These are phyloP conservation scores for Setomelanomma holmii DNA, from an alignment of 2,329 filamentous ascomycete genomes.

Conservation along the genomic window DNA sequence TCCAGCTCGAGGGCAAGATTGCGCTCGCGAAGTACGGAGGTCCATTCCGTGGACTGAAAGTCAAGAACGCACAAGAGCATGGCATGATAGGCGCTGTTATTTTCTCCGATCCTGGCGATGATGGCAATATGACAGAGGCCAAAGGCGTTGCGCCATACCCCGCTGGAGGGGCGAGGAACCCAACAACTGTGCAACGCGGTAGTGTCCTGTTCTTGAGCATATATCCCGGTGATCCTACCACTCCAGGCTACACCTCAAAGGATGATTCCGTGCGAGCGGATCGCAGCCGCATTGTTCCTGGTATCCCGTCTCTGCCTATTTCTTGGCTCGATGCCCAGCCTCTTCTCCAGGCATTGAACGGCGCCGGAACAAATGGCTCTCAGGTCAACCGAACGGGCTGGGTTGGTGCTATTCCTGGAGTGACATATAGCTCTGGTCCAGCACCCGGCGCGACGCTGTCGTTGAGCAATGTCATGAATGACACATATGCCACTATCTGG, in stretches of 20 bases:
- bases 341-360: conserved; percentile 81
- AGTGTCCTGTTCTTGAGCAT: conserved; percentile 67
- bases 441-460: conserved; percentile 60
- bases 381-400: conserved; percentile 50
- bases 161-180: conserved; percentile 53
- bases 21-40: conserved; percentile 56
- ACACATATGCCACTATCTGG: conserved; percentile 83
- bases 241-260: conserved; percentile 77
- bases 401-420: conserved; percentile 46
- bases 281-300: conserved; percentile 69
- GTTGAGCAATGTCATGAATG: conserved; percentile 76
- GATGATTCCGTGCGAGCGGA: conserved; percentile 76
- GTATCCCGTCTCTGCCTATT: conserved; percentile 85
- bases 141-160: conserved; percentile 56
- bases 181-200: conserved; percentile 55
- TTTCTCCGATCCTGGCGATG: conserved; percentile 55
- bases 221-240: conserved; percentile 54
- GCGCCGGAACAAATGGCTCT: conserved; percentile 69
- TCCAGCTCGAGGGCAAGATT: conserved; percentile 57
- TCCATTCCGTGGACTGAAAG: conserved; percentile 56
- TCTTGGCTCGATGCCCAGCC: conserved; percentile 84
- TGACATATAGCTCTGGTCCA: conserved; percentile 44
- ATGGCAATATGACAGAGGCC: conserved; percentile 56
- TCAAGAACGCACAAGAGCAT: conserved; percentile 56
- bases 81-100: conserved; percentile 56